These are phyloP conservation scores for Zasmidium citrigriseum DNA, from an alignment of 2,329 filamentous ascomycete species.

Conservation along the genomic window DNA sequence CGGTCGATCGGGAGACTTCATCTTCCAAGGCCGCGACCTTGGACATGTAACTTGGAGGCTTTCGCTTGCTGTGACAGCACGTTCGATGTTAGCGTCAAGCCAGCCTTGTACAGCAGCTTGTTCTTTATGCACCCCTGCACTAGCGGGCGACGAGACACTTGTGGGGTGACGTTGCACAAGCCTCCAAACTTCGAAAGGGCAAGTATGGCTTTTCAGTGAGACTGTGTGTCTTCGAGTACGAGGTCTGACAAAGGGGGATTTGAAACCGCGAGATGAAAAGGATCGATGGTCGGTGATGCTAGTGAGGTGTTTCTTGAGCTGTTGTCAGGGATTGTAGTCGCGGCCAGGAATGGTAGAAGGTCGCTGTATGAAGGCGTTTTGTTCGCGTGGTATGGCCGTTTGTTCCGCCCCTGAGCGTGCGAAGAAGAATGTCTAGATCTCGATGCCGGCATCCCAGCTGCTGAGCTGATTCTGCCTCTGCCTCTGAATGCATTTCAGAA, in stretches of 20 bases:
- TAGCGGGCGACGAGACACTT: constrained; percentile 1
- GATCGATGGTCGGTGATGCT: background rate
- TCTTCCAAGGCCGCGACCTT: background rate
- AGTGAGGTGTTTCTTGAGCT: background rate
- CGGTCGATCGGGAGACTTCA: background rate
- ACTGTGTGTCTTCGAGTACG: background rate
- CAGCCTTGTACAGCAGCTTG: constrained; percentile 1
- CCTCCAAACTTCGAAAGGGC: background rate
- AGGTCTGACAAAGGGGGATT: constrained; percentile 4
- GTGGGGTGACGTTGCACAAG: constrained; percentile 5
- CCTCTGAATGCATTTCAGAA: no score
- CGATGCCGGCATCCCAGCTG: background rate
- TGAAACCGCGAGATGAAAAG: constrained; percentile 1
- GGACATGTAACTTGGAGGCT: background rate
- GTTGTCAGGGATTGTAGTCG: background rate
- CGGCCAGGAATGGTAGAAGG: background rate
- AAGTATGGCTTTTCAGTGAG: constrained; percentile 7
- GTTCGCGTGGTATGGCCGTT: background rate
- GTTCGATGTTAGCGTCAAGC: background rate
- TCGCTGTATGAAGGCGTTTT: background rate
- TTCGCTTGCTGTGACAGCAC: background rate
- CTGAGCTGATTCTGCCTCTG: no score
- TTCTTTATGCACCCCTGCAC: constrained; percentile 16
- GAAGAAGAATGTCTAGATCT: background rate
- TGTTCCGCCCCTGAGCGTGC: background rate